Percentiles rank a stretch among this genome's conserved stretches.
These are phyloP conservation scores for Forsythia viridissima DNA, from an alignment of 257 asterid genomes.

Conservation along the genomic window DNA sequence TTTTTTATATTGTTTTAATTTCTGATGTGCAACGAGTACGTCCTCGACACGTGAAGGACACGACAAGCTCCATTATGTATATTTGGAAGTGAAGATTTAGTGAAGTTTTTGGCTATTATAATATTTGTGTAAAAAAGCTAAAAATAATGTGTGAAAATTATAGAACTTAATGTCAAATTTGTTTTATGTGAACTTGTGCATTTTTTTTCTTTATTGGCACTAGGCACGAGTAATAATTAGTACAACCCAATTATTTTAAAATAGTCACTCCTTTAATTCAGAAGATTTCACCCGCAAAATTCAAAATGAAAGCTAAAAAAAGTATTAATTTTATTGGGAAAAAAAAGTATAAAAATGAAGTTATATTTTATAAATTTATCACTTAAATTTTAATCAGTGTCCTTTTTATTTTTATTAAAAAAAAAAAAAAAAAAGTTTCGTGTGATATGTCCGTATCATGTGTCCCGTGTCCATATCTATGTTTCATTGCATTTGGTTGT, in stretches of 20 bases:
- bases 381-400: neutral
- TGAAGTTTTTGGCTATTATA: too few relatives aligned
- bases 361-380: neutral
- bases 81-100: too few relatives aligned
- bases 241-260: neutral
- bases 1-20: too few relatives aligned
- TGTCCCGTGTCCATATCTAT: neutral
- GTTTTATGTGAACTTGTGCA: neutral
- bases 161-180: neutral
- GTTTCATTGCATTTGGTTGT: neutral
- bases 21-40: neutral
- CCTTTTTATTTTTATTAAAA: neutral
- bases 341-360: neutral
- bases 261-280: neutral
- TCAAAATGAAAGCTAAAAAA: neutral
- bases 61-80: too few relatives aligned
- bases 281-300: neutral
- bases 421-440: neutral
- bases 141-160: neutral
- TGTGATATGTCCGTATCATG: neutral
- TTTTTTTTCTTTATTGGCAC: neutral
- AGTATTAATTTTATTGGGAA: too few relatives aligned
- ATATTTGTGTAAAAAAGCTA: neutral
- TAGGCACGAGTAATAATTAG: neutral
- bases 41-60: neutral